phyloP scores from a whole-genome alignment of 75 land plant genomes.

The Pinus tabuliformis region DNA sequence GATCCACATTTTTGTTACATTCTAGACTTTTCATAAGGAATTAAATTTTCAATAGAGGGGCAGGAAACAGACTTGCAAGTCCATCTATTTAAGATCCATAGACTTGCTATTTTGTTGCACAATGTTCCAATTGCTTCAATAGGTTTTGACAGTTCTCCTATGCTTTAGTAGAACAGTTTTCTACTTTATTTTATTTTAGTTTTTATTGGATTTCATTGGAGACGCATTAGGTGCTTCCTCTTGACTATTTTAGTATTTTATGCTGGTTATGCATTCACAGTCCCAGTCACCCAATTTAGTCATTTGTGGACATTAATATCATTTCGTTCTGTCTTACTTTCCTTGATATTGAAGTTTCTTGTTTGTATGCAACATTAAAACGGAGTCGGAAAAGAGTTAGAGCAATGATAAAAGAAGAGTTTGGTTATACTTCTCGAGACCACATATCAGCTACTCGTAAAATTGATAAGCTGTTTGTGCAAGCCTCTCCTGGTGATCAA shows the following conservation, averaged over 20 bases:
- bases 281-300: too few relatives aligned
- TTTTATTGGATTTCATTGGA: too few relatives aligned
- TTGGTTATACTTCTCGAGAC: conserved; percentile 3
- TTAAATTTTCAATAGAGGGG: neutral
- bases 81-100: neutral
- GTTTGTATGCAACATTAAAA: conserved; percentile 28
- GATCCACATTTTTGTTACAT: neutral
- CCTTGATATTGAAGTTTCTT: neutral
- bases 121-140: too few relatives aligned
- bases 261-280: too few relatives aligned
- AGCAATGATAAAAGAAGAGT: conserved; percentile 28
- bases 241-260: too few relatives aligned
- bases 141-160: too few relatives aligned
- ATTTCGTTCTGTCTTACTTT: neutral
- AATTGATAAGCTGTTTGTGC: neutral
- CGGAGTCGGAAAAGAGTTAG: conserved; percentile 49
- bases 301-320: too few relatives aligned
- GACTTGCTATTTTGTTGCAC: neutral
- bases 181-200: too few relatives aligned
- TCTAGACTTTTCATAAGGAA: neutral
- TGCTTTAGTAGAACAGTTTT: too few relatives aligned
- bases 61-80: neutral
- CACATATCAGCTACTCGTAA: neutral
- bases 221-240: too few relatives aligned
- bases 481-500: neutral